Base-by-base conservation (phyloP, 345 rosid species). In the Tarenaya hassleriana region DNA sequence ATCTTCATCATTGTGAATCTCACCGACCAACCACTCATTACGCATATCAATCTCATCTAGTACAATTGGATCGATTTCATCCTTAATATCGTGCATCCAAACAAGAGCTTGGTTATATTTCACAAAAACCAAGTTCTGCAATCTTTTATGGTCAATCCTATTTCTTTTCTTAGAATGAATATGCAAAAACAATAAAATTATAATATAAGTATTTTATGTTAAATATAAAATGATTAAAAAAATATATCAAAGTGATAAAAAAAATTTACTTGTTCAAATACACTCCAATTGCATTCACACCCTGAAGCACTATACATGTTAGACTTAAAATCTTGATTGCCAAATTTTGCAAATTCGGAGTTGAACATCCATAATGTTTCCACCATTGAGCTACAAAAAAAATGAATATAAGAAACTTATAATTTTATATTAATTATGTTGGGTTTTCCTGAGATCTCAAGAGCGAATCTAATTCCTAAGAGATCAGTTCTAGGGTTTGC, bases 211-310 rank as follows among this genome's bases (percentile, higher is more conserved):
- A n/a, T n/a, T n/a, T n/a, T n/a, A n/a, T n/a, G n/a, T n/a, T n/a
- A n/a, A n/a, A n/a, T n/a, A n/a, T n/a, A 27, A 8, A 48, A 31
- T 48, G 7, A 31, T 4, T 11, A 19, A 17, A 10, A 51, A 11
- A 29, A 16, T 5, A 0, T 7, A 34, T 31, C 4, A 10, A 10
- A 32, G 10, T 1, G 34, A 45, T 18, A 14, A 8, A 4, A 35
- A 1, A 4, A 3, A 12, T 16, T 35, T 51, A 51, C 56, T 1
- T 16, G 34, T 12, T 52, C 32, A 9, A 56, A 56, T 5, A 47
- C 47, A 21, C 31, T 7, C 54, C 2, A 58, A 38, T 24, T 58
- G 1, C 18, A 19, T 8, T 58, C 54, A 38, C 55, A 58, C 4
- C 34, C 11, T 1, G 33, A 17, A 1, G 19, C 38, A 34, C 15